phyloP scores from a whole-genome alignment of 495 filamentous ascomycete species.

The Extremus antarcticus region DNA sequence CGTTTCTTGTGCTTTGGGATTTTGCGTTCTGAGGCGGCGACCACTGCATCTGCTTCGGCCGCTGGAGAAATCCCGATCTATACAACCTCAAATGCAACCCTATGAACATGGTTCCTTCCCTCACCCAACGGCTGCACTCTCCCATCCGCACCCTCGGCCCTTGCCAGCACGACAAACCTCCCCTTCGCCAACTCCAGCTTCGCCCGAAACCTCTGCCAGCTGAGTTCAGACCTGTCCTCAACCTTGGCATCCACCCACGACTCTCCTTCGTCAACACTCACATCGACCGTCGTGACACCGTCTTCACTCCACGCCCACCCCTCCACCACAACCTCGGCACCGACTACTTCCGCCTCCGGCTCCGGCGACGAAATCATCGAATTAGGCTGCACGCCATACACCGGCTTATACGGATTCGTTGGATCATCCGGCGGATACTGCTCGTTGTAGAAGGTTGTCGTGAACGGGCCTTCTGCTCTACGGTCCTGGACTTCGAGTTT shows the following conservation, averaged over 20 bases:
- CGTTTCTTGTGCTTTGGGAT: slow-evolving; percentile 85
- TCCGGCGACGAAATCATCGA: slow-evolving; percentile 2
- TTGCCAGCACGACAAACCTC: neutral
- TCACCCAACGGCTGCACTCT: neutral
- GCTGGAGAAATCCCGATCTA: neutral
- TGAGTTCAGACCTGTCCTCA: neutral
- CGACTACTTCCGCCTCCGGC: neutral
- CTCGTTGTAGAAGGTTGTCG: slow-evolving; percentile 4
- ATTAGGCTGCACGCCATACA: slow-evolving; percentile 1
- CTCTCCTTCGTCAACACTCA: slow-evolving; percentile 1
- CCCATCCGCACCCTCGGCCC: neutral
- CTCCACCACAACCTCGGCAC: neutral
- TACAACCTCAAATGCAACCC: neutral
- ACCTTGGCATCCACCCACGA: neutral
- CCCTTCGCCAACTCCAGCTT: neutral
- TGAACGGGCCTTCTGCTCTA: slow-evolving; percentile 3
- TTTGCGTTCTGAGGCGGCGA: slow-evolving; percentile 37
- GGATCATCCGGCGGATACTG: neutral
- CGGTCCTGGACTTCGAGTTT: slow-evolving; percentile 4
- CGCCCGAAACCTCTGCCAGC: slow-evolving; percentile 6
- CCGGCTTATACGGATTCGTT: neutral
- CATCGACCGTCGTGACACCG: neutral
- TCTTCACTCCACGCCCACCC: slow-evolving; percentile 6
- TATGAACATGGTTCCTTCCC: slow-evolving; percentile 8
- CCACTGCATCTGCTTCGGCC: neutral